Evolutionary conservation across 208 protist genomes (phyloP), one percentile per base, ranked within the genome.

Genomic region (Trypanosoma scelopori): DNA sequence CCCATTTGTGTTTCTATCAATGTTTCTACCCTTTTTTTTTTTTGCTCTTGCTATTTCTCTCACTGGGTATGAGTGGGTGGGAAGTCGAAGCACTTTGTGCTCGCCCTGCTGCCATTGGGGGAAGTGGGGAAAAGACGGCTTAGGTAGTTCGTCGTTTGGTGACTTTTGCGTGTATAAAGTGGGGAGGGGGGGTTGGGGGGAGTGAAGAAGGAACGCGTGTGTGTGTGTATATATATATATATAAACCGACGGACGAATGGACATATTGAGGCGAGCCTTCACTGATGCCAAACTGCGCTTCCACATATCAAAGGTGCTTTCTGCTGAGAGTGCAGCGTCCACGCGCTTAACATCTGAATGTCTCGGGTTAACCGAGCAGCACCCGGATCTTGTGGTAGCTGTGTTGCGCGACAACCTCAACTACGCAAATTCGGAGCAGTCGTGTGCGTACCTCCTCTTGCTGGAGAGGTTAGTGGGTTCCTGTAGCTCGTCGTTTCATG

Each of bases 401-500:
- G 58, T 63, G 27, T 35, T 96, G 15, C 61, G 69, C 22, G 77
- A 82, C 11, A 57, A 71, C 45, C 61, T 93, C 0, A 55, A 64
- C 18, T 71, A 45, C 6, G 62, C 50, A 15, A 59, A 83, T 39
- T 47, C 79, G 0, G 69, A 79, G 18, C 75, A 51, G 5, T 57
- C 76, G n/a, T 79, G 84, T 25, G 70, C 63, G 9, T 80, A 77
- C 30, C 63, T 96, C 27, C 55, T 71, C 16, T 71, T 96, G 37
- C 76, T 96, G 5, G 87, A 96, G 76, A 72, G 80, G 53, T 56
- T 96, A 12, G 90, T 96, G 11, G 65, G 71, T 12, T 65, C 81
- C 18, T 91, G 90, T 68, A 91, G 79, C 62, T 92, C 82, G 53
- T 60, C 41, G 41, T 92, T 96, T 60, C 90, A 96, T 71, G 32